phyloP scores from a whole-genome alignment of 225 moss, liverwort and hornwort genomes.

The Marchantia paleacea region DNA sequence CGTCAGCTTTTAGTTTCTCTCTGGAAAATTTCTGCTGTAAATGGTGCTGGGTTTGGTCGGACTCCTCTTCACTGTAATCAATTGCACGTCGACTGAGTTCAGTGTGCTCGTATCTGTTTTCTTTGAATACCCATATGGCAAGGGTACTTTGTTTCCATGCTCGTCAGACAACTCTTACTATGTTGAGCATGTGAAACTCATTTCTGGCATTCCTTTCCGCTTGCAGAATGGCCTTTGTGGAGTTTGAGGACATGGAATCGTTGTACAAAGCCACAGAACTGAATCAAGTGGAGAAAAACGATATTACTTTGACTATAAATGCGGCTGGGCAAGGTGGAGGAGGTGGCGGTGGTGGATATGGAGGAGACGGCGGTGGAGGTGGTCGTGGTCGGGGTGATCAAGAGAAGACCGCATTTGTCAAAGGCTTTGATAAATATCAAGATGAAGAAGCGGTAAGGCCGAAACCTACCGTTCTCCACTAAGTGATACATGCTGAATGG shows the following conservation, averaged over 20 bases:
- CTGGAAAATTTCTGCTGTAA: neutral
- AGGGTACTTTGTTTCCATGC: neutral
- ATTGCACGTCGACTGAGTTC: neutral
- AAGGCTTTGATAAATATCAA: constrained; percentile 70
- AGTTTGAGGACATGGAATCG: constrained; percentile 46
- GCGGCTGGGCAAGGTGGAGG: constrained; percentile 30
- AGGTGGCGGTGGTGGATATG: constrained; percentile 13
- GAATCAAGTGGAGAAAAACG: constrained; percentile 16
- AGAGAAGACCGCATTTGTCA: constrained; percentile 67
- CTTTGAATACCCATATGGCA: neutral
- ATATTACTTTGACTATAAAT: constrained; percentile 24
- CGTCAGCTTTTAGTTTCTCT: too few species aligned
- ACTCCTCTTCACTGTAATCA: neutral
- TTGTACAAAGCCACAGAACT: constrained; percentile 27
- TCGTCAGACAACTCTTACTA: neutral
- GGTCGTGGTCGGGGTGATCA: constrained; percentile 32
- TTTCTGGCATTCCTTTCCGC: neutral
- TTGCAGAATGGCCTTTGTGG: constrained; percentile 44
- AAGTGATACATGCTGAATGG: neutral
- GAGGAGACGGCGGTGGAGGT: constrained; percentile 20
- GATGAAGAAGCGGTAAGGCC: constrained; percentile 63
- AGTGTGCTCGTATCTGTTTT: too few species aligned
- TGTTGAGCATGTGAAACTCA: neutral
- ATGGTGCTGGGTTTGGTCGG: neutral
- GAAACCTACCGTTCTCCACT: neutral